Percentiles rank a stretch among this genome's conserved stretches.
phyloP scores from a whole-genome alignment of 2,329 filamentous ascomycete genomes.

The Huntiella abstrusa region DNA sequence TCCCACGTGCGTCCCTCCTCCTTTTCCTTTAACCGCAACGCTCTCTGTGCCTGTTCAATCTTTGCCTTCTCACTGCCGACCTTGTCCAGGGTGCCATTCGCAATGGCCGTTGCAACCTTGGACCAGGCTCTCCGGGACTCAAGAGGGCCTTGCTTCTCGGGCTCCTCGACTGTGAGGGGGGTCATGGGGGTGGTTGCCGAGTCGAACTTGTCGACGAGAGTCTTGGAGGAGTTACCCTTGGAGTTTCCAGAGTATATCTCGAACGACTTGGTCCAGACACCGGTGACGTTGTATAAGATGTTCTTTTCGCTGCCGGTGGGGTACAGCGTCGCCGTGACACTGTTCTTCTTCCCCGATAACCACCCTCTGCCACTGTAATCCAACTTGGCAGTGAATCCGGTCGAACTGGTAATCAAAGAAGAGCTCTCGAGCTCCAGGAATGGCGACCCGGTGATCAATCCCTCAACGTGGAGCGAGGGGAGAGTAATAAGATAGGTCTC shows the following conservation, averaged over 20 bases:
- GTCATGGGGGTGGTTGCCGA: conserved; percentile 39
- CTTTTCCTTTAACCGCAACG: conserved; percentile 52
- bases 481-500: conserved; percentile 84
- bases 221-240: conserved; percentile 30
- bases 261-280: conserved; percentile 79
- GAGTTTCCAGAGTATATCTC: conserved; percentile 49
- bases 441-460: conserved; percentile 66
- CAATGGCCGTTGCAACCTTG: conserved; percentile 60
- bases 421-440: conserved; percentile 80
- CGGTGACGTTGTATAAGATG: conserved; percentile 60
- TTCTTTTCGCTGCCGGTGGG: conserved; percentile 53
- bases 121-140: conserved; percentile 80
- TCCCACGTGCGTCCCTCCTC: conserved; percentile 63
- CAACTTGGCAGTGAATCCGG: conserved; percentile 73
- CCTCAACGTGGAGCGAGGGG: conserved; percentile 82
- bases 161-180: conserved; percentile 48
- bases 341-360: conserved; percentile 92
- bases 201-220: conserved; percentile 40
- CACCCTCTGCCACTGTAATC: conserved; percentile 90
- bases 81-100: conserved; percentile 64
- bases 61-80: conserved; percentile 64
- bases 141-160: conserved; percentile 67
- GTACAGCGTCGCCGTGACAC: conserved; percentile 58
- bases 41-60: conserved; percentile 76
- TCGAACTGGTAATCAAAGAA: conserved; percentile 71